Evolutionary conservation across 2,329 filamentous ascomycete genomes (phyloP), one percentile per base, ranked within the genome.

Genomic region (Diaporthe ilicicola): DNA sequence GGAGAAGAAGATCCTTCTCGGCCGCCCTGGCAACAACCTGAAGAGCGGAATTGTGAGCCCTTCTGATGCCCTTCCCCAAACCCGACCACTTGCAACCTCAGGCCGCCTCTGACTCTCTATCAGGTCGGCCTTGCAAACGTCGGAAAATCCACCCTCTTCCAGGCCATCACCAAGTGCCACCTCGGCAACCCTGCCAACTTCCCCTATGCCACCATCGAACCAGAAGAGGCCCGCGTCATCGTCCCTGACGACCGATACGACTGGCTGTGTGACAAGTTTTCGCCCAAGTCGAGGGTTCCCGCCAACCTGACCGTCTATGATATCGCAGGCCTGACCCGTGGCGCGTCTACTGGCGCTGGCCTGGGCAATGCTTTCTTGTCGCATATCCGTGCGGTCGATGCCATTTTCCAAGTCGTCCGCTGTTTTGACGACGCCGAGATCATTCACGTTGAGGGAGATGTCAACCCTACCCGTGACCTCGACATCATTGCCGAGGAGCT

Each of bases 171-270:
- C 81, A 98, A 98, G 88, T 97, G 93, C 84, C 91, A 91, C 76
- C 92, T 99, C 79, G 96, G 97, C 85, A 99, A 98, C 87, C 97
- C 97, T 78, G 96, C 96, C 87, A 99, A 99, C 87, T 99, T 98
- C 82, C 96, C 96, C 69, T 99, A 97, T 87, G 96, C 96, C 81
- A 99, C 96, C 79, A 99, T 99, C 84, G 95, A 99, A 77, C 96
- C 96, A 59, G 97, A 99, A 87, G 96, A 99, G 86, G 94, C 96
- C 74, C 94, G 95, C 78, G 96, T 99, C 83, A 91, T 99, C 78
- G 96, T 99, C 42, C 97, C 96, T 56, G 96, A 99, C 85, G 94
- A 93, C 74, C 93, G 96, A 73, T 99, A 93, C 84, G 94, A 98
- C 86, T 98, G 94, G 95, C 89, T 99, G 66, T 93, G 91, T 83